Percentiles rank a stretch among this genome's conserved stretches.
phyloP scores from a whole-genome alignment of 495 filamentous ascomycete species.

The Tuber aestivum region DNA sequence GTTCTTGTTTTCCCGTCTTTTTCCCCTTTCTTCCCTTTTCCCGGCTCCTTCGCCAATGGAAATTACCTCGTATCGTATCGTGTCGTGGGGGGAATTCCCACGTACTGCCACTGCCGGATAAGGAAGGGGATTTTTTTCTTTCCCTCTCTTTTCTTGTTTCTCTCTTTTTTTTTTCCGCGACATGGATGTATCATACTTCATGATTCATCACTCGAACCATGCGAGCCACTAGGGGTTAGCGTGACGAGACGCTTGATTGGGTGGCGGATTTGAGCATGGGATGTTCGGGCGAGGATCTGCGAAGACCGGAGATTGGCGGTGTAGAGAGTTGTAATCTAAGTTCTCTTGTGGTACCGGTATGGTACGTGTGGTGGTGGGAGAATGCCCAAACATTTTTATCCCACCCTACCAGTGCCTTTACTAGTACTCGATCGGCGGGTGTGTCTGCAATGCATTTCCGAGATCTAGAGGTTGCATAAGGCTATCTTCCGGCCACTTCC shows the following conservation, averaged over 20 bases:
- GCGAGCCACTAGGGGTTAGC: not conserved
- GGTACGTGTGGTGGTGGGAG: not conserved
- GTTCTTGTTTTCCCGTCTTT: not conserved
- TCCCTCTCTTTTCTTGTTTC: not conserved
- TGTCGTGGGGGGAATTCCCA: not conserved
- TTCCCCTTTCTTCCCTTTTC: not conserved
- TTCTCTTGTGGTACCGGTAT: not conserved
- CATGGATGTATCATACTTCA: not conserved
- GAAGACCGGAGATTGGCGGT: not conserved
- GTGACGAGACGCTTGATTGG: not conserved
- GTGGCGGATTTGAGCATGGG: not conserved
- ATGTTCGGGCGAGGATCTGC: not conserved
- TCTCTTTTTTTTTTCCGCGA: not conserved
- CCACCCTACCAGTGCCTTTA: not conserved
- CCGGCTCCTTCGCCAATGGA: not conserved
- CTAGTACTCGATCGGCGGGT: not conserved
- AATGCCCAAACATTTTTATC: not conserved
- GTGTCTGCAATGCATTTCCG: not conserved
- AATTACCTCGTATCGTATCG: not conserved
- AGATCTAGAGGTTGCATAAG: not conserved
- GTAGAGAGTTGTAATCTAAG: not conserved
- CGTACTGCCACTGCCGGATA: not conserved
- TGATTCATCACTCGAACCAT: not conserved
- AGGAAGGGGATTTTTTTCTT: too few species aligned
- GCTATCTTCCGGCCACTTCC: not conserved